phyloP scores from a whole-genome alignment of 305 asterid genomes.

The Rubia balearica region DNA sequence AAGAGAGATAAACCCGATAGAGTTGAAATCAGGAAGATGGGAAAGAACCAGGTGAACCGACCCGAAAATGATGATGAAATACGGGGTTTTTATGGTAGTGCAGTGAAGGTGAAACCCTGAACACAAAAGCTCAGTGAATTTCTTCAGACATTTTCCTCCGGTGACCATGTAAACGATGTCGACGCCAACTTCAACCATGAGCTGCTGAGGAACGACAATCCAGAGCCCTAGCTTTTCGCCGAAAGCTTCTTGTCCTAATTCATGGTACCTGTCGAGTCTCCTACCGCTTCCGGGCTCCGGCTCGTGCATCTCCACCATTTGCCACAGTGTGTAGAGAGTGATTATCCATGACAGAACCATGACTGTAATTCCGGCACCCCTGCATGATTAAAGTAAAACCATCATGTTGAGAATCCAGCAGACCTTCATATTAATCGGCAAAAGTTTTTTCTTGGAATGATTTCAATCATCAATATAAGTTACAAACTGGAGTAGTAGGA shows the following conservation, averaged over 20 bases:
- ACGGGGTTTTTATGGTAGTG: slow-evolving; percentile 27
- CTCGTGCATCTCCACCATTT: slow-evolving; percentile 28
- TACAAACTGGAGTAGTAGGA: too few relatives aligned
- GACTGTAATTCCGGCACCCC: slow-evolving; percentile 19
- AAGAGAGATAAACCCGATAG: slow-evolving; percentile 40
- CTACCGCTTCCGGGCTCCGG: slow-evolving; percentile 16
- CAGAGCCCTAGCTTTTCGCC: background rate
- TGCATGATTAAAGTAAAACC: background rate
- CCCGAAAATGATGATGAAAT: slow-evolving; percentile 39
- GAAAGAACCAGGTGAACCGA: slow-evolving; percentile 34
- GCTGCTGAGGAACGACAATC: slow-evolving; percentile 4
- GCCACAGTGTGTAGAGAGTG: slow-evolving; percentile 23
- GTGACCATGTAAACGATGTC: slow-evolving; percentile 25
- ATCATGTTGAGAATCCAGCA: too few relatives aligned
- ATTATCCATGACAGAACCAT: slow-evolving; percentile 20
- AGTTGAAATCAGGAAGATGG: slow-evolving; percentile 49
- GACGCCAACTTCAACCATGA: slow-evolving; percentile 1
- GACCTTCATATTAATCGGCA: too few relatives aligned
- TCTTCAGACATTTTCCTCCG: slow-evolving; percentile 21
- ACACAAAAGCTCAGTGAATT: slow-evolving; percentile 15
- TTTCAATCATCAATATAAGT: too few relatives aligned
- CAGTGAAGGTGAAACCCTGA: background rate
- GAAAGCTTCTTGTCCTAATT: slow-evolving; percentile 2
- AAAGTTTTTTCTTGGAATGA: background rate
- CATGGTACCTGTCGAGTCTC: slow-evolving; percentile 7